Percentiles rank a stretch among this genome's conserved stretches.
Conservation (phyloP, 768 basidiomycete species). For the Daedaleopsis nitida region DNA sequence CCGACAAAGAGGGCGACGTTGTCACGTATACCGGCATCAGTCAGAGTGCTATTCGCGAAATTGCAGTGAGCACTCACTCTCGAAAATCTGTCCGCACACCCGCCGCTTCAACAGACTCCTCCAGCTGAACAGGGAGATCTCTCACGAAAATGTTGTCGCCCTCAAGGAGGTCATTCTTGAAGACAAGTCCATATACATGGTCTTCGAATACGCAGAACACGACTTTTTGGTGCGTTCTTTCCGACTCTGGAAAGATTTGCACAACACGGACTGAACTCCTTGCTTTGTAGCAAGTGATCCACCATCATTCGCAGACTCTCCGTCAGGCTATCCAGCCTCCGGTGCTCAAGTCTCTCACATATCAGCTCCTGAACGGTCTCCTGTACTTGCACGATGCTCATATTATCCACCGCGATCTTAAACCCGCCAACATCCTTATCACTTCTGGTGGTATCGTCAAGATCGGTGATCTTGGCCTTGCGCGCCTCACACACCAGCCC, state of each 20-base stretch:
- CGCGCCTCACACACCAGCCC: slow-evolving; percentile 87
- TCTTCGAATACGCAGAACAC: slow-evolving; percentile 98
- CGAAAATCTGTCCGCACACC: no score
- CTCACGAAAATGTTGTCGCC: slow-evolving; percentile 88
- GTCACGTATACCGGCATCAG: slow-evolving; percentile 96
- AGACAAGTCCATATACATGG: slow-evolving; percentile 99
- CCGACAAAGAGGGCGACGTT: slow-evolving; percentile 98
- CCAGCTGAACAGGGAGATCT: slow-evolving; percentile 86
- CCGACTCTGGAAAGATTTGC: background rate
- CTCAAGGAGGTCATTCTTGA: slow-evolving; percentile 95
- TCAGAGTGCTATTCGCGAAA: slow-evolving; percentile 96
- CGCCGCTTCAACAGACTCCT: slow-evolving; percentile 15
- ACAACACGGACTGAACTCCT: background rate
- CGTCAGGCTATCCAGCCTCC: slow-evolving; percentile 72
- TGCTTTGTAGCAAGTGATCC: slow-evolving; percentile 88
- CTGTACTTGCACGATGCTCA: slow-evolving; percentile 94
- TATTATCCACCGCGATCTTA: slow-evolving; percentile 96
- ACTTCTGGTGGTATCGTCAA: slow-evolving; percentile 88
- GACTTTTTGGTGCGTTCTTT: slow-evolving; percentile 80
- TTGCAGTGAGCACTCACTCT: slow-evolving; percentile 70
- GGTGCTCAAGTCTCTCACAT: slow-evolving; percentile 90
- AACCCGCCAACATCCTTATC: slow-evolving; percentile 98
- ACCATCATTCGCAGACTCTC: slow-evolving; percentile 92
- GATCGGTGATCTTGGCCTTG: slow-evolving; percentile 97
- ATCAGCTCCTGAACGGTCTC: slow-evolving; percentile 93